Evolutionary conservation across 2,329 filamentous ascomycete species (phyloP).

Genomic region (Cytospora mali): DNA sequence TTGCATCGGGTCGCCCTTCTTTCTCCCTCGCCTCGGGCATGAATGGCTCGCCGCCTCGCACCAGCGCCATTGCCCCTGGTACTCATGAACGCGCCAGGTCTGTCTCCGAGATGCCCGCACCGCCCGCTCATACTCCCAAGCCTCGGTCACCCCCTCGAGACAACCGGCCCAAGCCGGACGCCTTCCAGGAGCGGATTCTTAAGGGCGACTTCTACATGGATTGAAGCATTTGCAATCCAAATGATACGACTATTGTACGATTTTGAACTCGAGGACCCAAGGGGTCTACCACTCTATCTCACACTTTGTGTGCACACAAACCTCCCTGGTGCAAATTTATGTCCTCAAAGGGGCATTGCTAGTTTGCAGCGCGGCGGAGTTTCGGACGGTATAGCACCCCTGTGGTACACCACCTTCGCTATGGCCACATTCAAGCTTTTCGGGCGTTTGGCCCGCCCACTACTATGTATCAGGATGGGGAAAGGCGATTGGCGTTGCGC

Average conservation of each 20-base stretch:
- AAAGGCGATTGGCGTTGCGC: not conserved
- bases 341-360: not conserved
- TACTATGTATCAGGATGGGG: not conserved
- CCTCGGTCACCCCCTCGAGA: slow-evolving; percentile 43
- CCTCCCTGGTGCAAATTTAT: not conserved
- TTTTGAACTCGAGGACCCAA: not conserved
- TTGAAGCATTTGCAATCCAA: slow-evolving; percentile 47
- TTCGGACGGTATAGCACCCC: slow-evolving; percentile 1
- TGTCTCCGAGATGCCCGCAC: slow-evolving; percentile 64
- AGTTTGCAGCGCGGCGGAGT: slow-evolving; percentile 9
- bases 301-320: too few species aligned
- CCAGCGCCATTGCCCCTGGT: slow-evolving; percentile 31
- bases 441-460: not conserved
- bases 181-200: slow-evolving; percentile 94
- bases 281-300: not conserved
- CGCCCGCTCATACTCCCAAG: slow-evolving; percentile 55
- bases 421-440: slow-evolving; percentile 13
- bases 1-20: slow-evolving; percentile 57
- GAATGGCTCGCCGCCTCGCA: slow-evolving; percentile 47
- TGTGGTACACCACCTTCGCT: slow-evolving; percentile 11
- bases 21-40: slow-evolving; percentile 58
- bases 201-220: slow-evolving; percentile 99
- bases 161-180: slow-evolving; percentile 76
- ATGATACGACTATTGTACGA: slow-evolving; percentile 4
- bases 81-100: slow-evolving; percentile 71